phyloP scores from a whole-genome alignment of 495 filamentous ascomycete genomes.

The Diplogelasinospora grovesii region DNA sequence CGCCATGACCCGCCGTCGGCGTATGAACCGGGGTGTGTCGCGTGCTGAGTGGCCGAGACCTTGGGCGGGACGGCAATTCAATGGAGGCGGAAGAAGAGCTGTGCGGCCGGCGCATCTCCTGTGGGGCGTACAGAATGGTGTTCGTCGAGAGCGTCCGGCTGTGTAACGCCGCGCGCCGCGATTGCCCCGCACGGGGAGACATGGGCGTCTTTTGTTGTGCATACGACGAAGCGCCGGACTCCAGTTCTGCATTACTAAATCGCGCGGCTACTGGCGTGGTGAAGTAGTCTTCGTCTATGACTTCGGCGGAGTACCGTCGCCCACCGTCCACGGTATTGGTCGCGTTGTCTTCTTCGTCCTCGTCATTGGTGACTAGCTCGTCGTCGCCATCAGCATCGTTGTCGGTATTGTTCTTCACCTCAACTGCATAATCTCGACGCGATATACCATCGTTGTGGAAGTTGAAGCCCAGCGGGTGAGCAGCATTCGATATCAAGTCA shows the following conservation, averaged over 20 bases:
- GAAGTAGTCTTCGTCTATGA: constrained; percentile 43
- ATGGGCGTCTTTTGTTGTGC: constrained; percentile 15
- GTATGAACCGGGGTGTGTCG: constrained; percentile 35
- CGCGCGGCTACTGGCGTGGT: constrained; percentile 31
- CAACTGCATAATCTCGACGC: constrained; percentile 23
- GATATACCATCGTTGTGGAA: constrained; percentile 16
- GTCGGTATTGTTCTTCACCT: constrained; percentile 53
- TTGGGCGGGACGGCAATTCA: constrained; percentile 16
- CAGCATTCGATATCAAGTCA: constrained; percentile 41
- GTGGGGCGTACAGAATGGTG: constrained; percentile 69
- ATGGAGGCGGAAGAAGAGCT: constrained; percentile 45
- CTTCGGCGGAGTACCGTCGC: constrained; percentile 7
- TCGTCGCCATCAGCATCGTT: constrained; percentile 84
- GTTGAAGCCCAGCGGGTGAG: constrained; percentile 25
- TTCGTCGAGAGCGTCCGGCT: constrained; percentile 66
- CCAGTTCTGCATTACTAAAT: constrained; percentile 16
- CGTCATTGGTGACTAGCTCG: constrained; percentile 75
- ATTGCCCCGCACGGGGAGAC: constrained; percentile 27
- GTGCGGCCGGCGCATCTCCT: constrained; percentile 27
- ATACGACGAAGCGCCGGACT: constrained; percentile 9
- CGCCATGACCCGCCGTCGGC: constrained; percentile 25
- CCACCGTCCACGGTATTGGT: constrained; percentile 20
- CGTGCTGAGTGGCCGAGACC: constrained; percentile 27
- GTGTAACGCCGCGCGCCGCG: constrained; percentile 38
- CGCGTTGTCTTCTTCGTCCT: constrained; percentile 44